A percentile compares a stretch with the other conserved stretches of the same genome.
phyloP scores from a whole-genome alignment of 495 filamentous ascomycete genomes.

The Tuber indicum region DNA sequence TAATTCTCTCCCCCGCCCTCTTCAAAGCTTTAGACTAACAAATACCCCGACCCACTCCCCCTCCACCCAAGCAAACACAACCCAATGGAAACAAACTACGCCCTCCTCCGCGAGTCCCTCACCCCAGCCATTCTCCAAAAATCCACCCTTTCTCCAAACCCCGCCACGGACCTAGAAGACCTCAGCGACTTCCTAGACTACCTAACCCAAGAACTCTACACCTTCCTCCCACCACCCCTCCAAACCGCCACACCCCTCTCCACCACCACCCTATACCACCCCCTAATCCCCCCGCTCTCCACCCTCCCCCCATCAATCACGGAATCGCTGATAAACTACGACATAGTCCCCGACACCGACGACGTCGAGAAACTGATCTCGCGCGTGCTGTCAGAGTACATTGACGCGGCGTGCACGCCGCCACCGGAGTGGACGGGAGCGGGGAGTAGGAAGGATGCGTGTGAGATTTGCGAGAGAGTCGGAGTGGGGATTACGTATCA shows the following conservation, averaged over 20 bases:
- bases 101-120: constrained; percentile 63
- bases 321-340: constrained; percentile 56
- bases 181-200: constrained; percentile 71
- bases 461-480: constrained; percentile 76
- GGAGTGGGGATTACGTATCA: constrained; percentile 69
- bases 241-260: constrained; percentile 49
- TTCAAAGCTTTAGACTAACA: constrained; percentile 10
- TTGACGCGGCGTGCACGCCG: constrained; percentile 49
- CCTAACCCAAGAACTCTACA: constrained; percentile 63
- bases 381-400: constrained; percentile 56
- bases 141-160: constrained; percentile 24
- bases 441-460: constrained; percentile 51
- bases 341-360: constrained; percentile 48
- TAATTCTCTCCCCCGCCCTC: background rate
- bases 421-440: constrained; percentile 52
- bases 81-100: constrained; percentile 50
- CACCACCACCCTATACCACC: constrained; percentile 46
- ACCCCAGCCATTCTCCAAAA: constrained; percentile 51
- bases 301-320: constrained; percentile 51
- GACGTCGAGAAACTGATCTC: constrained; percentile 53
- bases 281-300: constrained; percentile 43
- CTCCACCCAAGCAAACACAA: background rate
- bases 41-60: constrained; percentile 6
- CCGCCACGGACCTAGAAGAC: constrained; percentile 54
- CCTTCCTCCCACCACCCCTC: constrained; percentile 54